Base-by-base conservation (phyloP, 345 rosid species). In the Citrus medica region DNA sequence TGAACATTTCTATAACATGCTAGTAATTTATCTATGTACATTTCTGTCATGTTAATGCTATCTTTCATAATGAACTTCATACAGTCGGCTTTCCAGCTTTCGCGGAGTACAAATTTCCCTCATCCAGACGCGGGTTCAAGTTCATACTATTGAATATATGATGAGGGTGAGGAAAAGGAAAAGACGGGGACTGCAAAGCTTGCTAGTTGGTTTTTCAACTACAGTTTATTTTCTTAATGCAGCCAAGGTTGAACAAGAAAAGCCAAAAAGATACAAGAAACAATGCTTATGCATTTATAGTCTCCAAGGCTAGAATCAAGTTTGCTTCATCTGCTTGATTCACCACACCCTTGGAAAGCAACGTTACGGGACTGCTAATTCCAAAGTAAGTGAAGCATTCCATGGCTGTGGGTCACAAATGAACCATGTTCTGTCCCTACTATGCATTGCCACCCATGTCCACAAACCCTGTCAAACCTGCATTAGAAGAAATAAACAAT, bases 311-410 rank as follows among this genome's bases (percentile, higher is more conserved):
- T 5, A 71, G 73, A 62, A 80, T 37, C 77, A 35, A 66, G 51
- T 75, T 69, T n/a, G 62, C 66, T 71, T 77, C 75, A 3, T 67
- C 46, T 16, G 25, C 81, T 62, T 71, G 80, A 55, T 75, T 42
- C 78, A 75, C 81, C 9, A 4, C 76, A 32, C 69, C 80, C 78
- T 35, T 69, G 74, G 82, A 79, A 58, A 79, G 80, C 77, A 77
- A 53, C 71, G 69, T 79, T 21, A 81, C 79, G 19, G 61, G 80
- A 67, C 69, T 82, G 75, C 81, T 81, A 33, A 79, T 63, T 22
- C 77, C 37, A 42, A 81, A 80, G 79, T 80, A 69, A 62, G 82
- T 76, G 77, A 82, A 83, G 80, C 86, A 85, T 73, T 75, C 83
- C 83, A 32, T 70, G 79, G 79, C 76, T 61, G 61, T 82, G 87